Conservation (phyloP, 768 basidiomycete species). For the Exsudoporus frostii region DNA sequence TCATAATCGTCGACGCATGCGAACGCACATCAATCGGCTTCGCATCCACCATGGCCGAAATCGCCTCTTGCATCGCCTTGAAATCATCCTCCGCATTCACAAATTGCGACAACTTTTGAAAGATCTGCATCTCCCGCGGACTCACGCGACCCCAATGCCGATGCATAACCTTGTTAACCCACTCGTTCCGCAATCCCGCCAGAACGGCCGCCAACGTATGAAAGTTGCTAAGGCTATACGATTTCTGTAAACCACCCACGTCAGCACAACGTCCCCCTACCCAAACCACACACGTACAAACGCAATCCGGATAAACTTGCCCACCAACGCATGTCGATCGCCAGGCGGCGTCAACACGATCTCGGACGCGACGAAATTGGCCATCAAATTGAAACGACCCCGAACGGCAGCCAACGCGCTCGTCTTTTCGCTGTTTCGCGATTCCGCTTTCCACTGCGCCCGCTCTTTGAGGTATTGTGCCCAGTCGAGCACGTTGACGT, state of each 20-base stretch:
- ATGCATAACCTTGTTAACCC: conserved; percentile 64
- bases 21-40: conserved; percentile 56
- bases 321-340: conserved; percentile 62
- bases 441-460: conserved; percentile 63
- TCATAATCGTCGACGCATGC: conserved; percentile 52
- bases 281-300: conserved; percentile 50
- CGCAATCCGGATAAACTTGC: conserved; percentile 83
- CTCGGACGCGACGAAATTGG: conserved; percentile 78
- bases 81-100: conserved; percentile 66
- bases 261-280: not conserved
- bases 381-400: conserved; percentile 81
- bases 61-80: conserved; percentile 64
- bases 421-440: conserved; percentile 55
- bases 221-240: conserved; percentile 74
- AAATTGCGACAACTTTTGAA: conserved; percentile 68
- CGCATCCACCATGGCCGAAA: conserved; percentile 61
- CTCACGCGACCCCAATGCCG: conserved; percentile 66
- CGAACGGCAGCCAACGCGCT: conserved; percentile 72
- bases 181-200: conserved; percentile 66
- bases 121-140: conserved; percentile 68
- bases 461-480: conserved; percentile 74
- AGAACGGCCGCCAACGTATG: conserved; percentile 78
- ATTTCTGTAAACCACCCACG: conserved; percentile 53
- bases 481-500: conserved; percentile 79
- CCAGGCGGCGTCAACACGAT: conserved; percentile 68